Percentiles rank a stretch among this genome's conserved stretches.
Evolutionary conservation across 495 filamentous ascomycete species (phyloP).

Genomic region (Choiromyces venosus): DNA sequence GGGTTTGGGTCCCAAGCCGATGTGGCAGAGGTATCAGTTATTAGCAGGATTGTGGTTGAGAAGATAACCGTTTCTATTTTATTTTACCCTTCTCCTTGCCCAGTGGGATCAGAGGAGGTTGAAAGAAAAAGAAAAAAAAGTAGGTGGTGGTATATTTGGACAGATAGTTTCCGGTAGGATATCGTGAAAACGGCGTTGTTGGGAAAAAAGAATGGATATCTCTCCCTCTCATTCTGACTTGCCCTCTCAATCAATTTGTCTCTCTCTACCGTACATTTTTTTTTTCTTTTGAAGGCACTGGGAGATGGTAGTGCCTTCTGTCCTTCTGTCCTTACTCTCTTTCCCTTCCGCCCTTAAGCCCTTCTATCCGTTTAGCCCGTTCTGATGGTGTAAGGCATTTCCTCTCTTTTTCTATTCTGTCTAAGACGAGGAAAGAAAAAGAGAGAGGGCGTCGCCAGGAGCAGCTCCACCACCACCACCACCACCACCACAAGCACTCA

Average conservation of each 20-base stretch:
- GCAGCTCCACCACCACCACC: neutral
- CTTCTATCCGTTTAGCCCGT: neutral
- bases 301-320: neutral
- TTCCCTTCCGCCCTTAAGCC: neutral
- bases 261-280: neutral
- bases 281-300: neutral
- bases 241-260: neutral
- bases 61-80: constrained; percentile 2
- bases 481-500: neutral
- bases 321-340: neutral
- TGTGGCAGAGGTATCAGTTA: constrained; percentile 23
- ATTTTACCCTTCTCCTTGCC: neutral
- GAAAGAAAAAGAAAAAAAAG: too few relatives aligned
- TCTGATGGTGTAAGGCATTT: neutral
- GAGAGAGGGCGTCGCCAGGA: neutral
- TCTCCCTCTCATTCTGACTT: neutral
- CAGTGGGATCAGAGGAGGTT: neutral
- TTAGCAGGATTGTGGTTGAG: constrained; percentile 3
- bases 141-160: neutral
- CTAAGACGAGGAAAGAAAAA: neutral
- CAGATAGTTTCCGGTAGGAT: neutral
- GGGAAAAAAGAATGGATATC: neutral
- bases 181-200: constrained; percentile 1
- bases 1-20: constrained; percentile 29
- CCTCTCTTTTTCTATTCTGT: neutral